phyloP scores from a whole-genome alignment of 2,329 filamentous ascomycete genomes.

The Tolypocladium ovalisporum region DNA sequence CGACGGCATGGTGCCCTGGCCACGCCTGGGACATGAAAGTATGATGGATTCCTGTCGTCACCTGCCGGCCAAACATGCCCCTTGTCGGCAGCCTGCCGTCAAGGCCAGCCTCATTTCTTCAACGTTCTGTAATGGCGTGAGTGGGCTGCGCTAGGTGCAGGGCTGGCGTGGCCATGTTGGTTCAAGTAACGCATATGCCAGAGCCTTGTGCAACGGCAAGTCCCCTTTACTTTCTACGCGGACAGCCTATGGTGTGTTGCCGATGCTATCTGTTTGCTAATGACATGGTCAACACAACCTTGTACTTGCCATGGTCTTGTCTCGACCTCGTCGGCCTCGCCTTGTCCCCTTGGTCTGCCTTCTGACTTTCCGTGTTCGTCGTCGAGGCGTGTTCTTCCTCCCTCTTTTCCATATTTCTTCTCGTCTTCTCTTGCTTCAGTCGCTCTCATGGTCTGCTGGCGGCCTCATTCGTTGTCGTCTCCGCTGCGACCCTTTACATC shows the following conservation, averaged over 20 bases:
- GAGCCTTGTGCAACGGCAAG: neutral
- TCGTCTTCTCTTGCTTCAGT: neutral
- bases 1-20: neutral
- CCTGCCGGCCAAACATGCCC: neutral
- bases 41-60: neutral
- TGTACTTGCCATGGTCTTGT: neutral
- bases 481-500: too few species aligned
- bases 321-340: neutral
- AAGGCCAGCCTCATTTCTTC: neutral
- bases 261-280: neutral
- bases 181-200: neutral
- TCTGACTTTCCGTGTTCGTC: neutral
- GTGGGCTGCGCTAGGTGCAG: neutral
- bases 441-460: neutral
- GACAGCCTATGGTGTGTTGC: neutral
- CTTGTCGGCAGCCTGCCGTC: neutral
- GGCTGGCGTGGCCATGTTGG: neutral
- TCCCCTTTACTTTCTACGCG: neutral
- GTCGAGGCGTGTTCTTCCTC: neutral
- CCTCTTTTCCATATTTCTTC: neutral
- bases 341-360: neutral
- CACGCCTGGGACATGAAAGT: neutral
- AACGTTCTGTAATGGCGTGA: neutral
- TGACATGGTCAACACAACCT: neutral
- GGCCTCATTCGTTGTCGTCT: neutral